Conservation (phyloP, 1,284 basidiomycete species). For the Athelia sp. region DNA sequence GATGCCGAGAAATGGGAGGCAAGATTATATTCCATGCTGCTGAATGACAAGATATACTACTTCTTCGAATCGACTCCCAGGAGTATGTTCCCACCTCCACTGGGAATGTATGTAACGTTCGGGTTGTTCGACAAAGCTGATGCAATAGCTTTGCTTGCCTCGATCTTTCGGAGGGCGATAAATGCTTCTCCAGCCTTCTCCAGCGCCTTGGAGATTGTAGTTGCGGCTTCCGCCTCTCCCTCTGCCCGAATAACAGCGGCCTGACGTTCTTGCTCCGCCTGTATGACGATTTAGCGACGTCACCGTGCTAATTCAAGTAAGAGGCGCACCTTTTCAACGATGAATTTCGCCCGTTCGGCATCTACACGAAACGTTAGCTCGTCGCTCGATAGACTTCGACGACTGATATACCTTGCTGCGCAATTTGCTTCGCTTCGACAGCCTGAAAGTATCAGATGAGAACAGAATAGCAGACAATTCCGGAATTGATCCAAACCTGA, state of each 20-base stretch:
- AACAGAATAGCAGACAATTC: background rate
- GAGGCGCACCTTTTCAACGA: slow-evolving; percentile 84
- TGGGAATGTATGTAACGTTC: slow-evolving; percentile 88
- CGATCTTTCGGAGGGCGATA: slow-evolving; percentile 93
- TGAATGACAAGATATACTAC: no score
- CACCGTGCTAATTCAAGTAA: background rate
- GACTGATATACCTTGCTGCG: slow-evolving; percentile 73
- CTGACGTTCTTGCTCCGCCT: slow-evolving; percentile 99
- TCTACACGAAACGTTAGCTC: slow-evolving; percentile 39
- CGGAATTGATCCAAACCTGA: slow-evolving; percentile 34
- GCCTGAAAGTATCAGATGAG: slow-evolving; percentile 44
- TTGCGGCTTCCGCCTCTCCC: slow-evolving; percentile 96
- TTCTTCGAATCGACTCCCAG: slow-evolving; percentile 74
- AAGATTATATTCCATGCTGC: no score
- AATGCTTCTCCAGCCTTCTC: slow-evolving; percentile 95
- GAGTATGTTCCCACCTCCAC: slow-evolving; percentile 73
- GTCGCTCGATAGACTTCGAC: background rate
- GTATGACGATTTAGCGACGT: slow-evolving; percentile 9
- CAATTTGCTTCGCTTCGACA: slow-evolving; percentile 98
- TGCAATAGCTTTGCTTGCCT: slow-evolving; percentile 96
- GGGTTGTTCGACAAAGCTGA: slow-evolving; percentile 73
- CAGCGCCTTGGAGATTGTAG: slow-evolving; percentile 89
- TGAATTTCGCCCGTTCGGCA: slow-evolving; percentile 97
- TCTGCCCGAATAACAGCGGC: slow-evolving; percentile 97
- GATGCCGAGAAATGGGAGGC: no score